Evolutionary conservation across 1,284 basidiomycete species (phyloP).

Genomic region (Ceratobasidium sp.): DNA sequence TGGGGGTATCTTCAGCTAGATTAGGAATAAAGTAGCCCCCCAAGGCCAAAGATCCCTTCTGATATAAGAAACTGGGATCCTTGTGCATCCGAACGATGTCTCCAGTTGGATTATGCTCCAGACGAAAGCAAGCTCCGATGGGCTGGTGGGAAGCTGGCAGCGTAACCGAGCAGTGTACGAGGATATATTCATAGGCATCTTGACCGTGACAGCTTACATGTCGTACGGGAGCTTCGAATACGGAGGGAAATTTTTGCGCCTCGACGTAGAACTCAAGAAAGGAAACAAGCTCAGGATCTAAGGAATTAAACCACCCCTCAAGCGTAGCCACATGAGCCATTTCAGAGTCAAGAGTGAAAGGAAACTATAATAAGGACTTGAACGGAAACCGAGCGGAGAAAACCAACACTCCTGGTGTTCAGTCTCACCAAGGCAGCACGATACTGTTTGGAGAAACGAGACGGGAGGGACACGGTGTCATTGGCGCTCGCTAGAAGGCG

Average conservation of each 20-base stretch:
- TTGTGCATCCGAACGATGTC: not conserved
- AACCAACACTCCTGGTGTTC: no score
- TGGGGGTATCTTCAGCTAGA: not conserved
- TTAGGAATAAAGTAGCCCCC: not conserved
- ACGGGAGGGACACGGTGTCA: not conserved
- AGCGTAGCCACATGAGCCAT: not conserved
- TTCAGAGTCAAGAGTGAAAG: not conserved
- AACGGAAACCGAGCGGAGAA: no score
- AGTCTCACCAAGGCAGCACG: no score
- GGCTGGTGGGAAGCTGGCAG: not conserved
- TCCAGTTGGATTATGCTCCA: not conserved
- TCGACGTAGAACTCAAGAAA: not conserved
- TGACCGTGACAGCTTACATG: not conserved
- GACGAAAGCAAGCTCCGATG: not conserved
- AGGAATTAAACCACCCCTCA: not conserved
- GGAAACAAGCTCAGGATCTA: not conserved
- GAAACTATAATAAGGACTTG: no score
- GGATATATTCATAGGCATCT: conserved; percentile 4
- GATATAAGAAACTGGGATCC: not conserved
- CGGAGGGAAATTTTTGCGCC: not conserved
- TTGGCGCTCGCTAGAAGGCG: no score
- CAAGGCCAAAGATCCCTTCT: not conserved
- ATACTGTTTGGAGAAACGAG: not conserved
- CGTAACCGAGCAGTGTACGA: conserved; percentile 7
- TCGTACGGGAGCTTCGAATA: not conserved